phyloP scores from a whole-genome alignment of 2,329 filamentous ascomycete species.

The Aspergillus pseudoglaucus region DNA sequence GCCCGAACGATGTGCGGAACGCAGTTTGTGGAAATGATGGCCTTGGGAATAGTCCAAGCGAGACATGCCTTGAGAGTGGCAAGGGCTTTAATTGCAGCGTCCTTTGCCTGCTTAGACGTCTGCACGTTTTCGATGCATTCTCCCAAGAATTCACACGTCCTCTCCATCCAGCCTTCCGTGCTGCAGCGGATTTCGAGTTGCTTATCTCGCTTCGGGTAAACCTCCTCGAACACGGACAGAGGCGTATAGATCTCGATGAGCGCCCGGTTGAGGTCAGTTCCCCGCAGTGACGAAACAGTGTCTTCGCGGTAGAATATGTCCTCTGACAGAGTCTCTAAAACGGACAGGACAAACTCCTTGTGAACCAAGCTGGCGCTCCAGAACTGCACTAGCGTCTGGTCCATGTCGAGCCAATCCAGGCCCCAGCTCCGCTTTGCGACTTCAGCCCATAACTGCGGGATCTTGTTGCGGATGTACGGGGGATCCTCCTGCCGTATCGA shows the following conservation, averaged over 20 bases:
- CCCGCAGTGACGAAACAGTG: conserved; percentile 72
- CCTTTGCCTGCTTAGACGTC: conserved; percentile 59
- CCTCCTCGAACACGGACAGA: conserved; percentile 63
- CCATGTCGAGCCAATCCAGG: conserved; percentile 93
- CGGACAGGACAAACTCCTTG: conserved; percentile 80
- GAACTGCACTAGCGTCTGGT: conserved; percentile 69
- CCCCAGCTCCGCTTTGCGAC: conserved; percentile 89
- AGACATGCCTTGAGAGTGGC: conserved; percentile 72
- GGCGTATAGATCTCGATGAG: conserved; percentile 94
- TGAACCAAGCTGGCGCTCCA: conserved; percentile 62
- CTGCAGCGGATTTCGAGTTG: conserved; percentile 66
- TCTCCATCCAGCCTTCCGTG: conserved; percentile 78
- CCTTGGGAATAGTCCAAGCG: conserved; percentile 81
- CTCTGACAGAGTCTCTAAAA: conserved; percentile 87
- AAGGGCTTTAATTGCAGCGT: conserved; percentile 69
- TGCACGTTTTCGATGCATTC: conserved; percentile 64
- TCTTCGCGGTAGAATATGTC: conserved; percentile 92
- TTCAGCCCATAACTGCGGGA: conserved; percentile 90
- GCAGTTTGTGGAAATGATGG: conserved; percentile 64
- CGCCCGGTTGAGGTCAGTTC: conserved; percentile 76
- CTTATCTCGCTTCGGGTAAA: conserved; percentile 66
- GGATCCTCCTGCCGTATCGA: conserved; percentile 66
- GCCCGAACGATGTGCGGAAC: conserved; percentile 65
- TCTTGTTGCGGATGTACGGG: conserved; percentile 82
- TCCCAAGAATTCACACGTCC: conserved; percentile 66